These are phyloP conservation scores for Cetraspora pellucida DNA, from an alignment of 192 early-diverging fungal genomes.

Conservation along the genomic window DNA sequence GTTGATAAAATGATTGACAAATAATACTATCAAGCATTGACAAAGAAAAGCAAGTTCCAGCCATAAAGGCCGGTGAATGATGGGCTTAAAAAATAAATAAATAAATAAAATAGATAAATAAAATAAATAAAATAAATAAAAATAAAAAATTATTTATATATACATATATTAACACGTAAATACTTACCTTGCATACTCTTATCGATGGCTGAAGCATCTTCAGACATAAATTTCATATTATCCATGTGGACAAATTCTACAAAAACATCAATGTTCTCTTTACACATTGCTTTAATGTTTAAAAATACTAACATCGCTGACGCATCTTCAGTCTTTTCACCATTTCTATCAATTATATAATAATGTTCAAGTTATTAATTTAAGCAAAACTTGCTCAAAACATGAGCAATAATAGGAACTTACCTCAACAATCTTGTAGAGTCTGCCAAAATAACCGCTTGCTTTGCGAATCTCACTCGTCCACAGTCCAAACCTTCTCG, in stretches of 20 bases:
- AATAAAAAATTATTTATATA: not conserved
- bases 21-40: slow-evolving; percentile 36
- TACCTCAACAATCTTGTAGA: slow-evolving; percentile 32
- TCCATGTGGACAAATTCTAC: slow-evolving; percentile 33
- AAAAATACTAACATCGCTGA: slow-evolving; percentile 34
- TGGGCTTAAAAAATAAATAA: slow-evolving; percentile 20
- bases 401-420: not conserved
- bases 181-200: slow-evolving; percentile 21
- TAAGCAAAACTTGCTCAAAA: not conserved
- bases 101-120: not conserved
- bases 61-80: slow-evolving; percentile 35
- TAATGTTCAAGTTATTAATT: not conserved
- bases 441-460: slow-evolving; percentile 30
- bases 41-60: slow-evolving; percentile 30
- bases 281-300: slow-evolving; percentile 35
- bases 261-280: slow-evolving; percentile 28
- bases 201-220: slow-evolving; percentile 31
- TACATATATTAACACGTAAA: not conserved
- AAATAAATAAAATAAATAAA: not conserved
- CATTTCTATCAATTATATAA: slow-evolving; percentile 22
- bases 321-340: slow-evolving; percentile 35
- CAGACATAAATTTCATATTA: slow-evolving; percentile 38
- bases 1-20: slow-evolving; percentile 36
- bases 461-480: slow-evolving; percentile 22
- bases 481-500: slow-evolving; percentile 30